Percentiles rank a stretch among this genome's conserved stretches.
phyloP scores from a whole-genome alignment of 2,329 filamentous ascomycete species.

The Aureobasidium musti region DNA sequence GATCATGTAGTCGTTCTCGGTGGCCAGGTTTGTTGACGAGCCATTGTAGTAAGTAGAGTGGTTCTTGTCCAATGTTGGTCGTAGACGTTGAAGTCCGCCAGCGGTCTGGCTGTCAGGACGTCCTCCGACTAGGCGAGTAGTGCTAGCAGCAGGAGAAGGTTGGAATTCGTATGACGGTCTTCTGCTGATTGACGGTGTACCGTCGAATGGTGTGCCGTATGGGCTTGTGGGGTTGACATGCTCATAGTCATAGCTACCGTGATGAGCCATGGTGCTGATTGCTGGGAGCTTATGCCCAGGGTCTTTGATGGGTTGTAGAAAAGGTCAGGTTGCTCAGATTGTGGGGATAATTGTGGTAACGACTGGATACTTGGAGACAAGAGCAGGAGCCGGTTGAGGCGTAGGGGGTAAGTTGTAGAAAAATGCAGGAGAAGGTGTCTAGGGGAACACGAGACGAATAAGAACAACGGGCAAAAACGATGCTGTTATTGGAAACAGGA shows the following conservation, averaged over 20 bases:
- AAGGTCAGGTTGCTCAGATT: conserved; percentile 2
- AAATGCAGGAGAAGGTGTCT: conserved; percentile 27
- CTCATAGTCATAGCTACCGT: conserved; percentile 28
- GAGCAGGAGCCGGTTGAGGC: conserved; percentile 9
- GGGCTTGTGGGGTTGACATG: conserved; percentile 25
- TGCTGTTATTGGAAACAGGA: conserved; percentile 30
- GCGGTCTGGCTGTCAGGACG: conserved; percentile 18
- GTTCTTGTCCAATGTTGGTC: conserved; percentile 29
- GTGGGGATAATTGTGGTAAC: conserved; percentile 6
- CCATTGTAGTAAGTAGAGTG: conserved; percentile 29
- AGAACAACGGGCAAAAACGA: conserved; percentile 23
- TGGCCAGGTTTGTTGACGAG: conserved; percentile 25
- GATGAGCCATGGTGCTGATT: conserved; percentile 24
- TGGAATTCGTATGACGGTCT: conserved; percentile 27
- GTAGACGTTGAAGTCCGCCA: conserved; percentile 24
- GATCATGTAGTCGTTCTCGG: conserved; percentile 29
- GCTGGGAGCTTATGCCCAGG: conserved; percentile 26
- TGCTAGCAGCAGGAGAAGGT: conserved; percentile 28
- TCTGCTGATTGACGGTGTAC: conserved; percentile 28
- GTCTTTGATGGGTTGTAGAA: conserved; percentile 4
- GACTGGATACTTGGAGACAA: conserved; percentile 13
- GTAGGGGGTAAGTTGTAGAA: conserved; percentile 11
- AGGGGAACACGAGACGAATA: conserved; percentile 29
- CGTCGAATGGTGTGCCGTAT: conserved; percentile 27
- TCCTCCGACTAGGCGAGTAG: conserved; percentile 25